Base-by-base conservation (phyloP, 805 yeast species). In the Millerago galiae region DNA sequence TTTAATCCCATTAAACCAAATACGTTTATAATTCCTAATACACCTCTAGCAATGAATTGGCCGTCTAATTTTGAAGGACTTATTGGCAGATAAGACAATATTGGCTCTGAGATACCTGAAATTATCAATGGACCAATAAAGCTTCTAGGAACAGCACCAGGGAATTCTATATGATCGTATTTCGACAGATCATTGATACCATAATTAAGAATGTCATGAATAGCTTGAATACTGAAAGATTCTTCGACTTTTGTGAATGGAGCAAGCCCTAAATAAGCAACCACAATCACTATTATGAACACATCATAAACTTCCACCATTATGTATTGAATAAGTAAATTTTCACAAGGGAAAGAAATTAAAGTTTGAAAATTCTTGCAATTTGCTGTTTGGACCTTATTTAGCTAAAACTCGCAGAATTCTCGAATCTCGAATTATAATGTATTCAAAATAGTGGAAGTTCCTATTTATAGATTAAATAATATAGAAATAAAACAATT, bases 231-330 rank as follows among this genome's bases (percentile, higher is more conserved):
- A 52, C 82, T 86, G 70, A 91, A 91, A 25, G 96, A 86, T 60
- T 91, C 98, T 59, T 91, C 97, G 1, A 91, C 96, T 62, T 91
- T 91, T 2, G 97, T 83, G 61, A 67, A 87, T 0, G 96, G 97
- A 0, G 96, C 72, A 2, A 75, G 52, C 10, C 67, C 48, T 46
- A 83, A 52, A 56, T 81, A 79, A 37, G 63, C 61, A 2, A 69
- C 58, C 10, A 83, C 16, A 5, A 27, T 69, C 6, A 37, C 28
- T 18, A 35, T 16, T 7, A 21, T 16, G 15, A 25, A 13, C 15
- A 18, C 28, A 25, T 31, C 34, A 17, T 31, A 31, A 11, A 11
- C 8, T 31, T 31, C 25, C 21, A 30, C 28, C 25, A 18, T 29
- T 29, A 7, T 21, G 7, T 21, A 5, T 21, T 21, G 24, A 7